Evolutionary conservation across 1,284 basidiomycete species (phyloP).

Genomic region (Calocybe gambosa): DNA sequence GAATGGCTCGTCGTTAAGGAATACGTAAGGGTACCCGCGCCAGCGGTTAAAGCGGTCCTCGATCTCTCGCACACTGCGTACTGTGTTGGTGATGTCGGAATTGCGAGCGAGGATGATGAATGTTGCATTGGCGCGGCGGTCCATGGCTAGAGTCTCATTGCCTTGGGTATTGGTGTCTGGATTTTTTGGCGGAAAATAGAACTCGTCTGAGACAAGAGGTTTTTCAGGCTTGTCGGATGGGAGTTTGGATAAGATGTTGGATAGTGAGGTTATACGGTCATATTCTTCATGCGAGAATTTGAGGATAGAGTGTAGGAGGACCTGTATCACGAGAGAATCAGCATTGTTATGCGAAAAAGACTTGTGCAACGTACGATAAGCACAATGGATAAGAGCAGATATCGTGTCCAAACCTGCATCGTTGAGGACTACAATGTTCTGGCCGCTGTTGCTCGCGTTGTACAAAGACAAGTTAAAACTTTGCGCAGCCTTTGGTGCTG

Average conservation of each 20-base stretch:
- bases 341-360: not conserved
- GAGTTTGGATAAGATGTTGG: constrained; percentile 36
- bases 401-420: constrained; percentile 64
- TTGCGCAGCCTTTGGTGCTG: too few species aligned
- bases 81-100: constrained; percentile 55
- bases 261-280: constrained; percentile 58
- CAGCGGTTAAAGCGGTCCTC: constrained; percentile 65
- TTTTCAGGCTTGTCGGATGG: not conserved
- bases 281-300: constrained; percentile 66
- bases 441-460: too few species aligned
- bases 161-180: not conserved
- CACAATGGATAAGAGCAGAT: constrained; percentile 50
- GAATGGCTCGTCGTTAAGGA: constrained; percentile 70
- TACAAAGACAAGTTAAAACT: too few species aligned
- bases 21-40: constrained; percentile 66
- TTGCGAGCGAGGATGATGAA: constrained; percentile 70
- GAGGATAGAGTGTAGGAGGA: constrained; percentile 61
- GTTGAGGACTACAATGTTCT: too few species aligned
- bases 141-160: not conserved
- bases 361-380: constrained; percentile 40
- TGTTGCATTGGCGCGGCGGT: constrained; percentile 50
- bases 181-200: constrained; percentile 19
- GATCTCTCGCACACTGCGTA: constrained; percentile 49
- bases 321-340: constrained; percentile 26
- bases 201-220: constrained; percentile 12